Conservation (phyloP, 768 basidiomycete species). For the Tricholoma matsutake region DNA sequence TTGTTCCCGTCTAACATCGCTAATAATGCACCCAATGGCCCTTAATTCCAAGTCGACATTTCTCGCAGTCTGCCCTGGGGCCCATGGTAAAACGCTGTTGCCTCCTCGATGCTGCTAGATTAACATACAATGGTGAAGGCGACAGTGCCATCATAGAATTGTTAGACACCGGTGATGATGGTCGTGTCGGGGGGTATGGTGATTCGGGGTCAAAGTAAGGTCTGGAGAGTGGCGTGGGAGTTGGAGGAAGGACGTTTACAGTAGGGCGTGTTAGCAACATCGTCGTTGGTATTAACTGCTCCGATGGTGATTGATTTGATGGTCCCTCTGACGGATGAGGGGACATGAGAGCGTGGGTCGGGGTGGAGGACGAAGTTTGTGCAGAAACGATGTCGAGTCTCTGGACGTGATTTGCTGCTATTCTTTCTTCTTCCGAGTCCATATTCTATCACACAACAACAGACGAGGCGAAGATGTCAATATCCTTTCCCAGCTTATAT, state of each 20-base stretch:
- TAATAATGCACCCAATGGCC: conserved; percentile 67
- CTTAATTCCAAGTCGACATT: conserved; percentile 60
- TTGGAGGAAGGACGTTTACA: conserved; percentile 29
- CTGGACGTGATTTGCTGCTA: background rate
- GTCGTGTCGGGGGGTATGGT: conserved; percentile 13
- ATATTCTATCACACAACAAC: conserved; percentile 20
- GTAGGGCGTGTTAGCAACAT: conserved; percentile 12
- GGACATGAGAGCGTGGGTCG: conserved; percentile 5
- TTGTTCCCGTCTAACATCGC: background rate
- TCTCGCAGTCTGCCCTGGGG: conserved; percentile 64
- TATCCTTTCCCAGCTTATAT: background rate
- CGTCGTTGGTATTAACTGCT: conserved; percentile 8
- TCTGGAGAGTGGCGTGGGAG: conserved; percentile 20
- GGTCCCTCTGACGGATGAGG: conserved; percentile 4
- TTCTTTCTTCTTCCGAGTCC: conserved; percentile 20
- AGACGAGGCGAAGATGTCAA: background rate
- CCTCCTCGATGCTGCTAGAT: conserved; percentile 20
- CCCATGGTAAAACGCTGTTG: conserved; percentile 64
- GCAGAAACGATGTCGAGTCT: conserved; percentile 10
- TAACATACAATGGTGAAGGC: conserved; percentile 9
- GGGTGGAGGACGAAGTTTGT: conserved; percentile 5
- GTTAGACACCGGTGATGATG: conserved; percentile 11
- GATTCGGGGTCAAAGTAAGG: conserved; percentile 14
- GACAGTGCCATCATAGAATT: conserved; percentile 18
- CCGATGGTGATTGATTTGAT: conserved; percentile 2